Evolutionary conservation across 108 stramenopile genomes (phyloP), one percentile per base, ranked within the genome.

Genomic region (Conticribra guillardii): DNA sequence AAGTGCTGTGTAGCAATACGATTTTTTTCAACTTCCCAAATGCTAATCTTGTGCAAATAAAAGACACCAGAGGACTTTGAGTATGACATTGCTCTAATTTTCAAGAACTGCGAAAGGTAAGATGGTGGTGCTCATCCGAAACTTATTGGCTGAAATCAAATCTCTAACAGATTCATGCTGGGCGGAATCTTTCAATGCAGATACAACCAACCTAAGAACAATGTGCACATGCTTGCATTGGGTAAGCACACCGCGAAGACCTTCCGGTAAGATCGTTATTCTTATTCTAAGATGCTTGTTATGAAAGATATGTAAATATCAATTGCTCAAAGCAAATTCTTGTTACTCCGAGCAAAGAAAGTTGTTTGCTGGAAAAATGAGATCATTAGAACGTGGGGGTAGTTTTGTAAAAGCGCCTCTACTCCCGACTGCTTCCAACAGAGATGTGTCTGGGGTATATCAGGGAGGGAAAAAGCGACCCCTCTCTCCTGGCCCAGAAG

Each of bases 51-150:
- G n/a, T n/a, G n/a, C n/a, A 41, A 5, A 11, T 41, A 9, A 11
- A 5, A 41, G 17, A 76, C 70, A 7, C 75, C 74, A 4, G 74
- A 74, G 80, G 93, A 94, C 63, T 94, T 94, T 74, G 93, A 94
- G 56, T 90, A 89, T 59, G 93, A 94, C 64, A 67, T 94, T 29
- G 49, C 76, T 21, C 74, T 91, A 0, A 87, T 94, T 24, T 94
- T 91, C 56, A 77, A 77, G 57, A 94, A 94, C 52, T 90, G 90
- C 65, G 87, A 91, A n/a, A 63, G 37, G 37, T 41, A 11, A 41
- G 37, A 41, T 11, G 8, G 5, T 11, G 5, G 5, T 41, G 5
- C 5, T 41, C 37, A 11, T 41, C 5, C 11, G 37, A 41, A 11
- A 41, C 37, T 11, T 41, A 9, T 9, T 41, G 8, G 8, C 37